Evolutionary conservation across 805 yeast genomes (phyloP).

Genomic region (Vanderwaltozyma tropicalis): DNA sequence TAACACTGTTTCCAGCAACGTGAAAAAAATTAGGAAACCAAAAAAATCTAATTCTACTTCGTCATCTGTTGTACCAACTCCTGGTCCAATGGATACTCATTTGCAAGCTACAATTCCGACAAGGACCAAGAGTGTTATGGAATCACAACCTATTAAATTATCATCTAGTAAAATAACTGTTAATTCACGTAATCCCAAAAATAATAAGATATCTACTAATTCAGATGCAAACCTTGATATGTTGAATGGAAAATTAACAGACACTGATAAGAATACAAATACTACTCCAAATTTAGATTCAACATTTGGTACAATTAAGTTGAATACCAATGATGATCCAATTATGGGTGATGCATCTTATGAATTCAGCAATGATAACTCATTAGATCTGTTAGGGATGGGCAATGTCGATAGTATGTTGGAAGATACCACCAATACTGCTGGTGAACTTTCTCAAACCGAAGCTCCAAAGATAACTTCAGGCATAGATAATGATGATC

Average conservation of each 20-base stretch:
- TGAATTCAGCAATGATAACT: slow-evolving; percentile 1
- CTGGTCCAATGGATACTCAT: slow-evolving; percentile 3
- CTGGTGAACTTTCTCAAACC: no score
- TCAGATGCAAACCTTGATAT: no score
- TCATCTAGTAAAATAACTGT: not conserved
- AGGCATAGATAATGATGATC: not conserved
- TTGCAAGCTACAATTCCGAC: not conserved
- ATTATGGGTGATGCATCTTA: slow-evolving; percentile 1
- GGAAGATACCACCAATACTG: not conserved
- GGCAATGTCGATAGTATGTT: slow-evolving; percentile 3
- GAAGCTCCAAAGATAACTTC: not conserved
- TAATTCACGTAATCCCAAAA: not conserved
- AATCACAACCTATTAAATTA: not conserved
- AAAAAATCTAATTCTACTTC: slow-evolving; percentile 5
- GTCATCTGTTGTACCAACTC: slow-evolving; percentile 7
- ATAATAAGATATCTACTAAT: not conserved
- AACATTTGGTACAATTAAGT: no score
- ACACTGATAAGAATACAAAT: no score
- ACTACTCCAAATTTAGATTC: no score
- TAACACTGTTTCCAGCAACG: slow-evolving; percentile 3
- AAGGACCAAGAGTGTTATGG: not conserved
- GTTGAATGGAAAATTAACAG: no score
- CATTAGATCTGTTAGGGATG: slow-evolving; percentile 3
- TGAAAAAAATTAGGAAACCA: slow-evolving; percentile 6
- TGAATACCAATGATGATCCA: slow-evolving; percentile 3